Conservation (phyloP, 108 stramenopile genomes). For the Nitzschia palea region DNA sequence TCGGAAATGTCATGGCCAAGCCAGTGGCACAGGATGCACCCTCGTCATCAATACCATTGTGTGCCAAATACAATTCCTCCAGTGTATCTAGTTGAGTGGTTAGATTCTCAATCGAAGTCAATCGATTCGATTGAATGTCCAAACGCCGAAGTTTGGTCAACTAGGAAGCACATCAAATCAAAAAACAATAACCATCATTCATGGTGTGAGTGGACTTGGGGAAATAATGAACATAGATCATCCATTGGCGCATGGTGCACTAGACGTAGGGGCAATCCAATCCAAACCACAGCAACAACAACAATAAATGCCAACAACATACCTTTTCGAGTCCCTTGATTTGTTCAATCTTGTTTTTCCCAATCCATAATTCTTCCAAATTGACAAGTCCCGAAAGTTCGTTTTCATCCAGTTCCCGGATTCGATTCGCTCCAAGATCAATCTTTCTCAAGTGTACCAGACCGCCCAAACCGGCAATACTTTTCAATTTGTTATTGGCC, state of each 20-base stretch:
- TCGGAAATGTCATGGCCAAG: conserved; percentile 52
- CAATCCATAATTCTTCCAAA: conserved; percentile 87
- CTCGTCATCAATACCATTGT: conserved; percentile 89
- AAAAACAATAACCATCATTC: no score
- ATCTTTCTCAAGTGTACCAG: conserved; percentile 79
- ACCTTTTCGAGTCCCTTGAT: conserved; percentile 75
- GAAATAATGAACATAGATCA: no score
- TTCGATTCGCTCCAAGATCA: conserved; percentile 95
- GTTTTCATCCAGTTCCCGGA: conserved; percentile 76
- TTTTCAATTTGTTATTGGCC: conserved; percentile 96
- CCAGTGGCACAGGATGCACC: conserved; percentile 63
- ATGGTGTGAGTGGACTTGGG: no score
- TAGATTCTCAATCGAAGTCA: conserved; percentile 82
- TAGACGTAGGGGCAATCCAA: neutral
- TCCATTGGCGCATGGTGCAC: no score
- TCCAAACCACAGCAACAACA: neutral
- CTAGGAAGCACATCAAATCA: conserved; percentile 7
- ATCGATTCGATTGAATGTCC: conserved; percentile 90
- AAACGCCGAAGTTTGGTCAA: conserved; percentile 79
- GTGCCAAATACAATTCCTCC: conserved; percentile 95
- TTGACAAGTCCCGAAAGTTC: conserved; percentile 71
- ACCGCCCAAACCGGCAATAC: conserved; percentile 78
- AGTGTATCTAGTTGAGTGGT: conserved; percentile 60
- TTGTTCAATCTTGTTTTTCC: conserved; percentile 89
- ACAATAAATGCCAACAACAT: neutral